A percentile compares a stretch with the other conserved stretches of the same genome.
These are phyloP conservation scores for Eimeria sp. DNA, from an alignment of 169 alveolate genomes.

Conservation along the genomic window DNA sequence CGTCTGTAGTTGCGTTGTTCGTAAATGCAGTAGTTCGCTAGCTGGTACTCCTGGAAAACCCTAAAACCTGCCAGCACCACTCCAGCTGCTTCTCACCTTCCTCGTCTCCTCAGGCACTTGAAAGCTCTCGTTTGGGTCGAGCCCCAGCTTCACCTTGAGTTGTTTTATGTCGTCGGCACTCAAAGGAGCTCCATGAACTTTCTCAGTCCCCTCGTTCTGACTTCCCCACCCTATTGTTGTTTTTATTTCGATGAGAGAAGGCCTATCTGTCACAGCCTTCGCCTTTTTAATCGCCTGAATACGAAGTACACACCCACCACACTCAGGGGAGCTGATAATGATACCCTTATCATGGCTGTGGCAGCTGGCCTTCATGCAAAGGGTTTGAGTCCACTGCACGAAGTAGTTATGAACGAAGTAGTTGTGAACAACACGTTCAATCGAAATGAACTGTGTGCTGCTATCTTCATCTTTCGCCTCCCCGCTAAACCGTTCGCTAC, in stretches of 20 bases:
- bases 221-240: slow-evolving; percentile 90
- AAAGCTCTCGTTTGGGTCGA: slow-evolving; percentile 87
- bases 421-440: background rate
- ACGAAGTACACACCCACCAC: background rate
- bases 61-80: background rate
- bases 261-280: slow-evolving; percentile 89
- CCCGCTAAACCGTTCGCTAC: background rate
- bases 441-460: background rate
- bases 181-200: slow-evolving; percentile 92
- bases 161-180: slow-evolving; percentile 89
- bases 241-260: slow-evolving; percentile 87
- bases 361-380: background rate
- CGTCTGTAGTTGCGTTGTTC: background rate
- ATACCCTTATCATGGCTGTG: background rate
- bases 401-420: background rate
- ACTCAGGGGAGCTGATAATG: background rate
- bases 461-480: background rate
- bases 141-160: slow-evolving; percentile 85
- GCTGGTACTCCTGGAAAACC: background rate
- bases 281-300: slow-evolving; percentile 86
- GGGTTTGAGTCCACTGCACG: background rate
- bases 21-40: background rate
- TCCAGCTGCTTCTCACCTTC: slow-evolving; percentile 56
- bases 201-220: slow-evolving; percentile 89
- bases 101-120: slow-evolving; percentile 88